phyloP scores from a whole-genome alignment of 306 rosid genomes.

The Mimosa bimucronata region DNA sequence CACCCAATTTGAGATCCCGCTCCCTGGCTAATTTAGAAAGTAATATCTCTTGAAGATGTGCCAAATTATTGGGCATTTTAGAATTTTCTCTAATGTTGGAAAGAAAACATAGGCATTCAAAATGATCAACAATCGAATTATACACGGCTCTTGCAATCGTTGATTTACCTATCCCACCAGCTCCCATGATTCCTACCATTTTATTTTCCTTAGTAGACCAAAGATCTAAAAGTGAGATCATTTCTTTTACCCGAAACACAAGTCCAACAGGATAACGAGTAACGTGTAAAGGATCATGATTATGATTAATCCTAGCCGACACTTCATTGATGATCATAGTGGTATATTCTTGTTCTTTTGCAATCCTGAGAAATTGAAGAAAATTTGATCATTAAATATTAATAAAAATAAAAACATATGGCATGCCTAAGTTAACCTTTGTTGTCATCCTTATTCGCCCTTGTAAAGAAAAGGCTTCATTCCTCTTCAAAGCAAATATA shows the following conservation, averaged over 20 bases:
- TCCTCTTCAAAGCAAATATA: no score
- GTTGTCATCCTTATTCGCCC: background rate
- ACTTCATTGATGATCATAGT: background rate
- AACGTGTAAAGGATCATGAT: background rate
- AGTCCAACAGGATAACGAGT: conserved; percentile 6
- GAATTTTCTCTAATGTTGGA: background rate
- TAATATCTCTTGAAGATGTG: conserved; percentile 16
- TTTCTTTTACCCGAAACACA: background rate
- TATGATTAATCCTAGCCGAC: background rate
- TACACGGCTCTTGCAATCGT: conserved; percentile 5
- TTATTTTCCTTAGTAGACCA: background rate
- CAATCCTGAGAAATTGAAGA: background rate
- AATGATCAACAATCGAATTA: background rate
- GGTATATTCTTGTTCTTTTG: background rate
- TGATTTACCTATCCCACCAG: background rate
- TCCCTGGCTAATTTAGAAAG: background rate
- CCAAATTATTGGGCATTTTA: background rate
- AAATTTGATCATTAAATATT: no score
- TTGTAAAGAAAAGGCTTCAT: no score
- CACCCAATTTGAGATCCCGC: background rate
- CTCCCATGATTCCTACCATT: conserved; percentile 10
- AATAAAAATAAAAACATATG: background rate
- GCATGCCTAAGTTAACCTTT: background rate
- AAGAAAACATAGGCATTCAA: conserved; percentile 14
- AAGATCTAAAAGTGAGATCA: background rate